Base-by-base conservation (phyloP, 2,329 filamentous ascomycete genomes). In the Trichoderma asperellum region DNA sequence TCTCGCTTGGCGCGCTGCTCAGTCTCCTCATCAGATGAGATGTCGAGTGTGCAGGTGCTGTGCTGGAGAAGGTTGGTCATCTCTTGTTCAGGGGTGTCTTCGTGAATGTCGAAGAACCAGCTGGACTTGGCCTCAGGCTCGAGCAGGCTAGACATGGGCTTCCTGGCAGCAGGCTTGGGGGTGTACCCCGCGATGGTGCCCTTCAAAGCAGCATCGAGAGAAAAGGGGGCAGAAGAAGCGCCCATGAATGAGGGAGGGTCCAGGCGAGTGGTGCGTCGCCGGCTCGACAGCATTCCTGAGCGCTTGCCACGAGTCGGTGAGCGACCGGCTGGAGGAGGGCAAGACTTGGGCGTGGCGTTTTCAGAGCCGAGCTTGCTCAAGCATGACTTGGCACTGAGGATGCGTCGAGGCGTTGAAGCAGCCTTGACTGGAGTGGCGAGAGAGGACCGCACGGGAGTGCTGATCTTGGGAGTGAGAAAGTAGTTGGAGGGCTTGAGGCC, bases 101-200 rank as follows among this genome's bases (percentile, higher is more conserved):
- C 93, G 77, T 97, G 91, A 76, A 99, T 98, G 70, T 95, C 92
- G 77, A 99, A 98, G 83, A 91, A 91, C 94, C 94, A 97, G 69
- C 86, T 86, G 40, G 88, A 85, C 76, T 91, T 87, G 74, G 85
- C 79, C 65, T 86, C 83, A 27, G 83, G 76, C 70, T 83, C 82
- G 53, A 80, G 72, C 43, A 86, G 76, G 60, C 32, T 71, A 70
- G 68, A 71, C 18, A 70, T 61, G 49, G 72, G 71, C 37, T 70
- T 74, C 59, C 68, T 76, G 69, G 72, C 73, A 70, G 78, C 78
- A 74, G 68, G 75, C 32, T 83, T 85, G 57, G 84, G 81, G 4
- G 81, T 81, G 78, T 90, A 91, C 71, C 84, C 84, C 6, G 90
- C 83, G 66, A 94, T 88, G 34, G 91, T 93, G 61, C 92, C 91